These are phyloP conservation scores for Pontederia paniculata DNA, from an alignment of 176 grass and related monocot genomes.

Conservation along the genomic window DNA sequence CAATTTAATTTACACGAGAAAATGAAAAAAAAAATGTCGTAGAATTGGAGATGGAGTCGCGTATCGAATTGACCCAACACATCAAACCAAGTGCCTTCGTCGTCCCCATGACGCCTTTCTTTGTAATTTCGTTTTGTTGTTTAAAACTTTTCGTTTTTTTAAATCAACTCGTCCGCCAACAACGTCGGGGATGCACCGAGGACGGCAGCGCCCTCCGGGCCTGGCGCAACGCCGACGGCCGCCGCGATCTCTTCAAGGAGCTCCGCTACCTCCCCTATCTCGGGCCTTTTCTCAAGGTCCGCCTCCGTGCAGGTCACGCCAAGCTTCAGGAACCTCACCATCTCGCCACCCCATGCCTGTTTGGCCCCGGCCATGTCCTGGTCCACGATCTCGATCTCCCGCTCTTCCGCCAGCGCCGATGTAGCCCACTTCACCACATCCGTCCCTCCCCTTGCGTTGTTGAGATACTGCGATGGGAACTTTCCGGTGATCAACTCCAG, in stretches of 20 bases:
- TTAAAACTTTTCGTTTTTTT: no score
- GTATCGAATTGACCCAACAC: no score
- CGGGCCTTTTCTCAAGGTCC: conserved; percentile 35
- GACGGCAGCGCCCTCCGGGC: neutral
- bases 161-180: no score
- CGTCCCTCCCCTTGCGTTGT: conserved; percentile 38
- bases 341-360: neutral
- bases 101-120: no score
- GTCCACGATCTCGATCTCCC: conserved; percentile 34
- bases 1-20: no score
- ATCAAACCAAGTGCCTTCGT: no score
- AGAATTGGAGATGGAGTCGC: no score
- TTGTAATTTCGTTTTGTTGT: no score
- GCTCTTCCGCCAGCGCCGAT: conserved; percentile 24
- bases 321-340: conserved; percentile 30
- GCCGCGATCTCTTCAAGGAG: conserved; percentile 42
- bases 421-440: conserved; percentile 57
- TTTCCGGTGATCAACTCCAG: conserved; percentile 50
- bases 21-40: no score
- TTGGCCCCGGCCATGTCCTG: neutral
- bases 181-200: no score
- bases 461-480: conserved; percentile 55
- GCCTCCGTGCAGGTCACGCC: conserved; percentile 24
- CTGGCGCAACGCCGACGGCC: conserved; percentile 2
- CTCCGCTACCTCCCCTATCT: conserved; percentile 27